These are phyloP conservation scores for Choanephora cucurbitarum DNA, from an alignment of 371 early-diverging fungal genomes.

Conservation along the genomic window DNA sequence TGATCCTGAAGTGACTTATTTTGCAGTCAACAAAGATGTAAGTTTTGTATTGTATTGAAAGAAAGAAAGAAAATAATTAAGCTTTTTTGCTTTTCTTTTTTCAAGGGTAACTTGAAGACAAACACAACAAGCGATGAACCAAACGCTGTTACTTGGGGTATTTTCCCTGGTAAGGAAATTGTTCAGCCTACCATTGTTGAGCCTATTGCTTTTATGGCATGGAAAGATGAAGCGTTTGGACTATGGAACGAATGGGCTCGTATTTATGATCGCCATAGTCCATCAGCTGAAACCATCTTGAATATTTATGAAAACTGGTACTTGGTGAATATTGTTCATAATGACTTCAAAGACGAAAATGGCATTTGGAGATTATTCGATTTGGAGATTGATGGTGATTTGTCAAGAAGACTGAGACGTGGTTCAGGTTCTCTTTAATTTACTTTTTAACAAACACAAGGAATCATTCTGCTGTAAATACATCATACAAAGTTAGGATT, in stretches of 20 bases:
- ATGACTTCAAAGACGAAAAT: conserved; percentile 81
- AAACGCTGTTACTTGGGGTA: conserved; percentile 98
- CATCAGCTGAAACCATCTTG: conserved; percentile 63
- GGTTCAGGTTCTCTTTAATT: conserved; percentile 22
- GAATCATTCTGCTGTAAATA: background rate
- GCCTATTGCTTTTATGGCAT: conserved; percentile 88
- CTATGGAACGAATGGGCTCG: conserved; percentile 92
- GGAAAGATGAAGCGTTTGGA: conserved; percentile 97
- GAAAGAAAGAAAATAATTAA: background rate
- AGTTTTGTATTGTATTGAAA: too few relatives aligned
- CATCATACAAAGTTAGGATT: background rate
- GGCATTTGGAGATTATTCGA: conserved; percentile 78
- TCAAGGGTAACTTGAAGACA: conserved; percentile 84
- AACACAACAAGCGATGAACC: conserved; percentile 85
- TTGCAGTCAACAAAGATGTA: conserved; percentile 80
- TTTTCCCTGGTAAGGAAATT: conserved; percentile 97
- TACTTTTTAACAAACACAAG: background rate
- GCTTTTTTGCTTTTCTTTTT: background rate
- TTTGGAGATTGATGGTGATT: conserved; percentile 45
- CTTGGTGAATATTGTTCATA: conserved; percentile 94
- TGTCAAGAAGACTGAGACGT: conserved; percentile 35
- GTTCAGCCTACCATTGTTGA: conserved; percentile 97
- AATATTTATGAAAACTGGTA: conserved; percentile 82
- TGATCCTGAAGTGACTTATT: conserved; percentile 80
- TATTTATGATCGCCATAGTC: conserved; percentile 68